Conservation (phyloP, 2,329 filamentous ascomycete species). For the Hypoxylon sp. region DNA sequence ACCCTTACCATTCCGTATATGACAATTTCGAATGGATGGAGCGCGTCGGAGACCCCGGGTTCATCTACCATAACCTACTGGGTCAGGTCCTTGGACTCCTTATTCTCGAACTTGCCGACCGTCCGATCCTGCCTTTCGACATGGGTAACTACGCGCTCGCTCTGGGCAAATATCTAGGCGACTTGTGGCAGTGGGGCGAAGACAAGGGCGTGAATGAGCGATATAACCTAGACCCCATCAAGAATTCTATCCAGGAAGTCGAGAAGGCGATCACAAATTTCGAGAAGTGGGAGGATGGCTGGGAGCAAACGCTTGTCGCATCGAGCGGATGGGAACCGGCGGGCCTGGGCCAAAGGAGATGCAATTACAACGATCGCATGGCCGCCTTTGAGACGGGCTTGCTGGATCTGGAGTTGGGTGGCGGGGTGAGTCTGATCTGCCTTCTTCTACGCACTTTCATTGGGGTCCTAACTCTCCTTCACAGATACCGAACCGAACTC, state of each 20-base stretch:
- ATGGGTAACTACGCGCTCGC: conserved; percentile 74
- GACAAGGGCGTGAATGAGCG: conserved; percentile 56
- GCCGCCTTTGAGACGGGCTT: conserved; percentile 82
- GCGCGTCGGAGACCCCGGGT: conserved; percentile 79
- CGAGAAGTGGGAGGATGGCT: conserved; percentile 76
- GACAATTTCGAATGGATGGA: conserved; percentile 90
- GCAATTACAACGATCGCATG: conserved; percentile 81
- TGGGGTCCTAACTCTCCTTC: neutral
- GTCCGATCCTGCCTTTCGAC: conserved; percentile 83
- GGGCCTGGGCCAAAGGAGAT: conserved; percentile 70
- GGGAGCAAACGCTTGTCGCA: conserved; percentile 76
- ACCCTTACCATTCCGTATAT: conserved; percentile 83
- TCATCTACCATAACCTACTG: conserved; percentile 80
- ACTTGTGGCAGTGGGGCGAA: conserved; percentile 71
- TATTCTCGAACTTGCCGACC: conserved; percentile 84
- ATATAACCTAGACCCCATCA: conserved; percentile 66
- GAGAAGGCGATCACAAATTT: conserved; percentile 69
- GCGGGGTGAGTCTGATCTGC: conserved; percentile 73
- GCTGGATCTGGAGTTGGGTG: conserved; percentile 74
- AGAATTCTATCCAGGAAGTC: conserved; percentile 69
- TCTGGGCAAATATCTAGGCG: conserved; percentile 69
- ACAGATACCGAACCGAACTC: conserved; percentile 82
- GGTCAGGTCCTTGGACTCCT: conserved; percentile 82
- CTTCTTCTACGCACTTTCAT: neutral
- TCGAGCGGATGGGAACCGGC: conserved; percentile 79